Evolutionary conservation across 208 protist species (phyloP), one percentile per base, ranked within the genome.

Genomic region (Herpetomonas samuelpessoai): DNA sequence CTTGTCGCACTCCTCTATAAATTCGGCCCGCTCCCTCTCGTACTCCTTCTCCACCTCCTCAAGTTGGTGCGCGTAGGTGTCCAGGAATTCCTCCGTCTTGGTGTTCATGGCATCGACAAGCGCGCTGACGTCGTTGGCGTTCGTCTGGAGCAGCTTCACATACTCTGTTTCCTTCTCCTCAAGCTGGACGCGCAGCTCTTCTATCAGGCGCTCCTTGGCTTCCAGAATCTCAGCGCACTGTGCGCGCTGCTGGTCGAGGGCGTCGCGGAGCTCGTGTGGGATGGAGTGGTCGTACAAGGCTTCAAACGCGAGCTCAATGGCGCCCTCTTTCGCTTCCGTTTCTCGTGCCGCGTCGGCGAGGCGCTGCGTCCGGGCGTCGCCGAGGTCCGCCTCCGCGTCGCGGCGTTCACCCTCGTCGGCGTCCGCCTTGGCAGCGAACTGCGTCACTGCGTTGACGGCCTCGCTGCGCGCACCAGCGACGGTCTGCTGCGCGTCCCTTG

Each of bases 111-210:
- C 79, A 9, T 55, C 65, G 38, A 98, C 57, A 1, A 98, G 74
- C 3, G 61, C 51, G 57, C 93, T 88, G 19, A 97, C 79, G 56
- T 95, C 85, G 22, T 81, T 79, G 12, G 79, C 71, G 62, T 97
- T 93, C 22, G 74, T 62, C 24, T 76, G 72, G 4, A 98, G 77
- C 22, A 85, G 65, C 29, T 76, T 67, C 44, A 98, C 92, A 69
- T 97, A 98, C 51, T 97, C 91, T 44, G 90, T 79, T 64, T 98
- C 95, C 28, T 93, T 88, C 22, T 87, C 50, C 57, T 89, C 81
- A 38, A 98, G 63, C 63, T 97, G 83, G 26, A 19, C 35, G 22
- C 81, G 71, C 49, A 98, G 69, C 51, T 93, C 81, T 0, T 47
- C 30, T 45, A 98, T 88, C 10, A 98, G 76, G 38, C 74, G 61